Base-by-base conservation (phyloP, 1,139 yeast genomes). In the Lodderomyces orthopsilosis region DNA sequence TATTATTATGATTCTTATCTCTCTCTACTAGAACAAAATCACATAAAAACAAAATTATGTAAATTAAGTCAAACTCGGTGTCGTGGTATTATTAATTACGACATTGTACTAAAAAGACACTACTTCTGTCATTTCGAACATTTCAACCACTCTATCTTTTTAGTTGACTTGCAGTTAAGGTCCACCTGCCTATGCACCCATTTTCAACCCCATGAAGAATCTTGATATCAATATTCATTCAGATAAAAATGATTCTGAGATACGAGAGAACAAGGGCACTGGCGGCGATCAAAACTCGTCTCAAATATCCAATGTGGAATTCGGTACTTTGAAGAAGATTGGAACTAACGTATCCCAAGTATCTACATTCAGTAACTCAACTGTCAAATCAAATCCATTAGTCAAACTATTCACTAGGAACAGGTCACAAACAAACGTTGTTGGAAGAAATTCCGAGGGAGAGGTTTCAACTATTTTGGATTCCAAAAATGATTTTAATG, bases 401-500 rank as follows among this genome's bases (percentile, higher is more conserved):
- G 47, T 66, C 1, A 54, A 70, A 33, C 50, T 70, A 18, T 71
- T 71, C 52, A 64, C 72, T 4, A 59, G 63, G 48, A 69, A 65
- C 38, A 52, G 63, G 37, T 66, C 71, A 1, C 46, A 33, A 3
- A 9, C 41, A 2, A 40, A 32, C 12, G 13, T 40, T 24, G 3
- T 34, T 15, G 37, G 19, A 4, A 35, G 13, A n/a, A 35, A 21
- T 35, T n/a, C 17, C 4, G 26, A 22, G 12, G 37, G 12, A 13
- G 18, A 10, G 12, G 4, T 30, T 30, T 12, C 10, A 19, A 15
- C 3, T 30, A 3, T 19, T 15, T 7, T 27, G 18, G 22, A 32
- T 12, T 23, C 37, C 9, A 38, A 6, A 13, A 15, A 8, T 30
- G 34, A 30, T 2, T 30, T 13, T n/a, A 9, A 15, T n/a, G 15